Base-by-base conservation (phyloP, 2,329 filamentous ascomycete species). In the Clarireedia sp. region DNA sequence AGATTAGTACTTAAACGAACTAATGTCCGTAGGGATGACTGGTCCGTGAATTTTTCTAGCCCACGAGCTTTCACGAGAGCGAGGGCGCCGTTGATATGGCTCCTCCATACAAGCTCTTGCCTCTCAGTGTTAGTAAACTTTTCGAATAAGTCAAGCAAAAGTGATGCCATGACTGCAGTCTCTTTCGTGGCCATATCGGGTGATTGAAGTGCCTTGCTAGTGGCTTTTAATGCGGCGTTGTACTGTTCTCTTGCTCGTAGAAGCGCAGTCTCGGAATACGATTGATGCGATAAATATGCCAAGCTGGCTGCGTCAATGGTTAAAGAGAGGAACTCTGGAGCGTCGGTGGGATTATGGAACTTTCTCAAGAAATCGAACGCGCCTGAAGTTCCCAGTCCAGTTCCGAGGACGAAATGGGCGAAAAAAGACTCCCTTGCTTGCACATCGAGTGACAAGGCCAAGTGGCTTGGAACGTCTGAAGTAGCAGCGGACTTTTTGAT, bases 21-120 rank as follows among this genome's bases (percentile, higher is more conserved):
- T 10, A 57, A 21, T 12, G 48, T 24, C 23, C n/a, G 48, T 24
- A 40, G 23, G 12, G 46, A 48, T 29, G 16, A 26, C 12, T n/a
- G 9, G 7, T 47, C 12, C 5, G n/a, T 16, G 29, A 48, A 41
- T n/a, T 48, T 14, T n/a, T 17, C 6, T 2, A 37, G 16, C 14
- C n/a, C 23, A 9, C 29, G 43, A 16, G 61, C 61, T 8, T 66
- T 63, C 33, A 60, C 62, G 45, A 67, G 66, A 60, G 52, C 66
- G 17, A 68, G 67, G 52, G 53, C 68, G 37, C 74, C 75, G 6
- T 72, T 75, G 63, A 73, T 74, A 44, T 73, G 69, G 63, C 71
- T 52, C 21, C 23, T 52, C 41, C 40, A 52, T 26, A 17, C 16
- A 26, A 17, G 17, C n/a, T 24, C 21, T n/a, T 24, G 23, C 23